phyloP scores from a whole-genome alignment of 1,284 basidiomycete species.

The Ganoderma sp. region DNA sequence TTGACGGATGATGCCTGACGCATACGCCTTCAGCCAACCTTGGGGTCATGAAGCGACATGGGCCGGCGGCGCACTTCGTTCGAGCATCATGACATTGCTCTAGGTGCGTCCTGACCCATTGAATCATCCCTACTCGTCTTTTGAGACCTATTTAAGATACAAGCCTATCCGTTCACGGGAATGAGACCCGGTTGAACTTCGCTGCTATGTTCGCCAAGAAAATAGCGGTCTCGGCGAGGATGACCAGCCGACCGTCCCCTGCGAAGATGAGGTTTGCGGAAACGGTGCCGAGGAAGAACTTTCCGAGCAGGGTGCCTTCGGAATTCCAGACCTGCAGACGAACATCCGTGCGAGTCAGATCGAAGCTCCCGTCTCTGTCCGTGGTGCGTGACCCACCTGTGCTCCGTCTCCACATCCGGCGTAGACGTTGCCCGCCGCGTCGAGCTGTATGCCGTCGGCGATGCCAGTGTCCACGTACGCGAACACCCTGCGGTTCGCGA shows the following conservation, averaged over 20 bases:
- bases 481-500: conserved; percentile 72
- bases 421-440: conserved; percentile 72
- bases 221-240: conserved; percentile 70
- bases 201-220: conserved; percentile 65
- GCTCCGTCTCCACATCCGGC: conserved; percentile 76
- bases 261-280: conserved; percentile 76
- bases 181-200: conserved; percentile 40
- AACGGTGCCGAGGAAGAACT: conserved; percentile 68
- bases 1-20: no score
- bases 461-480: conserved; percentile 72
- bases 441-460: conserved; percentile 64
- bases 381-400: conserved; percentile 48
- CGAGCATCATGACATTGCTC: conserved; percentile 22
- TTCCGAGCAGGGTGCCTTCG: conserved; percentile 70
- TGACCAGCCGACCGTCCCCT: conserved; percentile 64
- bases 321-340: conserved; percentile 63
- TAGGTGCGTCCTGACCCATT: neutral
- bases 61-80: conserved; percentile 42
- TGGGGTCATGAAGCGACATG: conserved; percentile 41
- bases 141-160: neutral
- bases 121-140: neutral
- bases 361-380: neutral
- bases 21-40: conserved; percentile 33
- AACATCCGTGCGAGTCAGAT: conserved; percentile 5
- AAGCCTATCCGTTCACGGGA: conserved; percentile 21